Evolutionary conservation across 2,329 filamentous ascomycete species (phyloP).

Genomic region (Pseudogymnoascus sp.): DNA sequence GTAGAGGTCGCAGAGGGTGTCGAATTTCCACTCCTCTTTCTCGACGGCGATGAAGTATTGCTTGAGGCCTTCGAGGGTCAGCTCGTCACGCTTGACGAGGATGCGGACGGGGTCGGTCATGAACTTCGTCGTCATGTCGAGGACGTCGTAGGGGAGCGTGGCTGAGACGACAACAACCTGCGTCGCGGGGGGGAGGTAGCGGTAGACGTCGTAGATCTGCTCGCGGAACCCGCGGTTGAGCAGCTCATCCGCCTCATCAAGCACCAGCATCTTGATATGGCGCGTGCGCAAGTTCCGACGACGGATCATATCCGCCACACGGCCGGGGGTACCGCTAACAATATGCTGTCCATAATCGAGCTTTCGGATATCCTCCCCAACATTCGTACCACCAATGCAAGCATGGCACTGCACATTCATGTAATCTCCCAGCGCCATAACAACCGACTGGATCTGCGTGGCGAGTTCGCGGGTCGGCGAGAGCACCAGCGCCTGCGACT

Average conservation of each 20-base stretch:
- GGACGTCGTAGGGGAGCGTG: slow-evolving; percentile 92
- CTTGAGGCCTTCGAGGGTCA: slow-evolving; percentile 94
- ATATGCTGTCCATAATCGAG: slow-evolving; percentile 97
- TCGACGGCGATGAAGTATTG: slow-evolving; percentile 99
- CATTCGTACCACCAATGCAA: slow-evolving; percentile 95
- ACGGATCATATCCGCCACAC: slow-evolving; percentile 80
- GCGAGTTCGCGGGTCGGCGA: slow-evolving; percentile 95
- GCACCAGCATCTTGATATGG: slow-evolving; percentile 71
- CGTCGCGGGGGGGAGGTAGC: slow-evolving; percentile 89
- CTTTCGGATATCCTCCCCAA: slow-evolving; percentile 95
- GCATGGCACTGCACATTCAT: slow-evolving; percentile 99
- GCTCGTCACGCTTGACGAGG: slow-evolving; percentile 94
- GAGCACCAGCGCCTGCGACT: slow-evolving; percentile 90
- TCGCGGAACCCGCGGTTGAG: slow-evolving; percentile 94
- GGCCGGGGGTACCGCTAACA: slow-evolving; percentile 93
- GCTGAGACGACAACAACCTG: slow-evolving; percentile 98
- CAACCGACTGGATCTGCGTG: slow-evolving; percentile 95
- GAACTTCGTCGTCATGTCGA: slow-evolving; percentile 99
- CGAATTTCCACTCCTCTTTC: slow-evolving; percentile 99
- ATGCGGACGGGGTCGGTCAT: slow-evolving; percentile 98
- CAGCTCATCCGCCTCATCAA: slow-evolving; percentile 70
- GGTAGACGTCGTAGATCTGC: slow-evolving; percentile 98
- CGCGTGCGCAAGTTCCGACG: slow-evolving; percentile 65
- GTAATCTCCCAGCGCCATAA: slow-evolving; percentile 99
- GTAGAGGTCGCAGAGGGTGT: slow-evolving; percentile 96